A percentile compares a stretch with the other conserved stretches of the same genome.
phyloP scores from a whole-genome alignment of 371 early-diverging fungal species.

The Rhizopus stolonifer region DNA sequence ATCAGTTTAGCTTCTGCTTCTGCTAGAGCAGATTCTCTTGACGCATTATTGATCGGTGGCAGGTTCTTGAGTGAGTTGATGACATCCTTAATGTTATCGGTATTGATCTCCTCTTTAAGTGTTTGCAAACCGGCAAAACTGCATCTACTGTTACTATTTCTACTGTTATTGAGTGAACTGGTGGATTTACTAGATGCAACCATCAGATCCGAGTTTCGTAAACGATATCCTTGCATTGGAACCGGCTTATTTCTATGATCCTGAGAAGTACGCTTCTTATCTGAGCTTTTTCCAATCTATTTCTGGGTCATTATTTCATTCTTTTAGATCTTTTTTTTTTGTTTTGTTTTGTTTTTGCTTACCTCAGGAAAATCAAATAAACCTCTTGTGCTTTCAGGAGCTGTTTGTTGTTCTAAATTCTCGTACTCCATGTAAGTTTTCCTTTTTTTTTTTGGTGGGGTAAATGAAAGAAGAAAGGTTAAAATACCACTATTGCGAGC shows the following conservation, averaged over 20 bases:
- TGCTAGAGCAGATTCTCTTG: conserved; percentile 46
- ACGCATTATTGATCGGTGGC: conserved; percentile 41
- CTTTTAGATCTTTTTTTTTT: too few species aligned
- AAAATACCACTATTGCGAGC: too few species aligned
- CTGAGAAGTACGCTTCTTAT: too few species aligned
- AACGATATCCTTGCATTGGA: conserved; percentile 36
- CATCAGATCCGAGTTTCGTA: conserved; percentile 38
- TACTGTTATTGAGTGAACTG: conserved; percentile 3
- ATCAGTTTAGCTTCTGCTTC: conserved; percentile 55
- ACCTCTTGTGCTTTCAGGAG: conserved; percentile 54
- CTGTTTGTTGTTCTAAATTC: conserved; percentile 58
- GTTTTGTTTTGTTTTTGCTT: not conserved
- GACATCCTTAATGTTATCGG: conserved; percentile 54
- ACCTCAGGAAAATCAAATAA: conserved; percentile 47
- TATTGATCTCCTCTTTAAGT: conserved; percentile 26
- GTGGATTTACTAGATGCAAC: conserved; percentile 23
- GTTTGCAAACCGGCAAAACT: conserved; percentile 21
- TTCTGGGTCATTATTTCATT: conserved; percentile 1
- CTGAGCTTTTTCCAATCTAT: conserved; percentile 37
- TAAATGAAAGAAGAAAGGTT: too few species aligned
- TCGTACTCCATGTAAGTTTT: too few species aligned
- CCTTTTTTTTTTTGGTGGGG: too few species aligned
- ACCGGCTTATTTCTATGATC: too few species aligned
- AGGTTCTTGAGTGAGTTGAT: conserved; percentile 56
- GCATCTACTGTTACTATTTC: conserved; percentile 3